These are phyloP conservation scores for Penicillium argentinense DNA, from an alignment of 495 filamentous ascomycete species.

Conservation along the genomic window DNA sequence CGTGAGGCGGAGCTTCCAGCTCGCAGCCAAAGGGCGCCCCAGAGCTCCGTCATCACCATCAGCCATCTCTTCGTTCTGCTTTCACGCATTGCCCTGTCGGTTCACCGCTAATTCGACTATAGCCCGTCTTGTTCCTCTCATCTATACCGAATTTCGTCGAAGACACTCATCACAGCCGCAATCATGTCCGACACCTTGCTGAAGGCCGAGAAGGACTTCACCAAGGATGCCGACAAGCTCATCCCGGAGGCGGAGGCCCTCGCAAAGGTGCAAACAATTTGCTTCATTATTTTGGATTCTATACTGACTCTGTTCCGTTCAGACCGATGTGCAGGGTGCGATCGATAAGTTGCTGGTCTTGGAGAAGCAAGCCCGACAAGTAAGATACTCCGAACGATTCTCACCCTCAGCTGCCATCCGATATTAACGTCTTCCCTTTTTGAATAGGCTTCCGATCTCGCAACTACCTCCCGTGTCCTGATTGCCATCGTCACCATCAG, in stretches of 20 bases:
- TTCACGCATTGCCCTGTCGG: slow-evolving; percentile 9
- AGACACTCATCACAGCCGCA: slow-evolving; percentile 23
- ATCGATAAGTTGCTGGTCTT: slow-evolving; percentile 88
- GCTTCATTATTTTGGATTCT: not conserved
- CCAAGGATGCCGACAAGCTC: slow-evolving; percentile 87
- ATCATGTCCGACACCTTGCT: slow-evolving; percentile 62
- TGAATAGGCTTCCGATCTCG: slow-evolving; percentile 90
- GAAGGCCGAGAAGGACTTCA: slow-evolving; percentile 75
- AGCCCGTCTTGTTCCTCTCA: too few species aligned
- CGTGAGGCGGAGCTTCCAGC: slow-evolving; percentile 25
- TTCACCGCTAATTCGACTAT: not conserved
- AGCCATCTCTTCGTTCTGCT: slow-evolving; percentile 10
- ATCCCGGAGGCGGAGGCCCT: slow-evolving; percentile 85
- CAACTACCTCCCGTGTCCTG: slow-evolving; percentile 87
- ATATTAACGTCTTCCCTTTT: slow-evolving; percentile 7
- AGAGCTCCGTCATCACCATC: slow-evolving; percentile 34
- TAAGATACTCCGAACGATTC: slow-evolving; percentile 39
- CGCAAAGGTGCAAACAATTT: slow-evolving; percentile 63
- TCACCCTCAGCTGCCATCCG: not conserved
- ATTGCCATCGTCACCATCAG: slow-evolving; percentile 88
- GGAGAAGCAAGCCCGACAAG: slow-evolving; percentile 97
- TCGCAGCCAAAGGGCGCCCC: slow-evolving; percentile 21
- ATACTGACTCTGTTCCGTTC: slow-evolving; percentile 12
- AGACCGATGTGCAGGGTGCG: slow-evolving; percentile 79
- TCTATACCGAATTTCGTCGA: not conserved